Base-by-base conservation (phyloP, 495 filamentous ascomycete genomes). In the Penicillium chermesinum region DNA sequence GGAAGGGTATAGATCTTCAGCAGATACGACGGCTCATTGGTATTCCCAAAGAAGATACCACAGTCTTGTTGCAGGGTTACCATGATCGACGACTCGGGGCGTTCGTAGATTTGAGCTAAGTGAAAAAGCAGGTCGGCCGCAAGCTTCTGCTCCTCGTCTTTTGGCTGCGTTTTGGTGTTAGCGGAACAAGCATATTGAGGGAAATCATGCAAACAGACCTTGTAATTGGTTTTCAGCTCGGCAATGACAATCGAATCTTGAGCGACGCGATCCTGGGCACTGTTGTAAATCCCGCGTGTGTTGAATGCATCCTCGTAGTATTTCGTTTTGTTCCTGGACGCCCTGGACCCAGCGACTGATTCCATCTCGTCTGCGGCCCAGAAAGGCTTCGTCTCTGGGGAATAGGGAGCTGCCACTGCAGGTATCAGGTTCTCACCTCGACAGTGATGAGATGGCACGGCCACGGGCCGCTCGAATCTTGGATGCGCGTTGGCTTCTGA, bases 151-250 rank as follows among this genome's bases (percentile, higher is more conserved):
- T 64, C 49, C 17, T 65, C 63, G 34, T 69, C 62, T 50, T 65
- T 66, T 27, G 62, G 41, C 71, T 79, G 38, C n/a, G 7, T 21
- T 12, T 1, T 8, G 16, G 30, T 2, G 8, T 42, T 18, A 21
- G 50, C 36, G 39, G 17, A n/a, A 3, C 30, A 41, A 12, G 10
- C 49, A 1, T 7, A 35, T 12, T 2, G n/a, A 44, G 15, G 16
- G 15, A 41, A 20, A 39, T 7, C 34, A 12, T 19, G 5, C 25
- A 7, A 19, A 69, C 83, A 55, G 73, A 91, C 89, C 61, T 84
- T 86, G 30, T 82, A 79, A 61, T 93, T 96, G n/a, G 88, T 88
- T 58, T 81, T 84, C 22, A 97, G 64, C 61, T 96, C 89, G 30
- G 84, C 87, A 46, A 87, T 75, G 44, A 96, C 78, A 43, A 86